Evolutionary conservation across 768 basidiomycete genomes (phyloP), one percentile per base, ranked within the genome.

Genomic region (Mycena haematopus): DNA sequence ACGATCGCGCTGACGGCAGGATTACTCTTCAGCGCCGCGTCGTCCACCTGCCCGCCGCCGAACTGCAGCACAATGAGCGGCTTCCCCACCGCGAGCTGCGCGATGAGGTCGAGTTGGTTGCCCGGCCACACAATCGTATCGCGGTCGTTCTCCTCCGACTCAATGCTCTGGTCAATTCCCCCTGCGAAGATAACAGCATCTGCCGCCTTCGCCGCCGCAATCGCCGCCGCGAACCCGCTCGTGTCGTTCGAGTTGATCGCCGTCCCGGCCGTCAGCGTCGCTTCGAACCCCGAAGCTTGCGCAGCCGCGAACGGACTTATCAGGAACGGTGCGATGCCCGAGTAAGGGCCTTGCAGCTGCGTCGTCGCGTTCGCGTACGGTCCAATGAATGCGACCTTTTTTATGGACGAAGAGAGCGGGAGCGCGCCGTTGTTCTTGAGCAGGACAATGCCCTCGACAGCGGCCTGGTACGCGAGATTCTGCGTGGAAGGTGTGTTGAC

Each of bases 361-460:
- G 69, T 78, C 0, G 85, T 86, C 6, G 84, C 84, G 66, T 84
- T 83, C 5, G 80, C 82, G 78, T 79, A 85, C 3, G 85, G 86
- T 0, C 89, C 88, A 54, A 89, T 78, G 44, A 89, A 69, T 9
- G 85, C 87, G 19, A 90, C 70, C 9, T 76, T 82, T 58, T 80
- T 83, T 58, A 80, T 71, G 1, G 75, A 75, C 0, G 69, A 68
- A 22, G 77, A 74, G 45, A 89, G 75, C 3, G 88, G 88, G 2
- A 90, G 75, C 7, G 79, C 80, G 15, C 81, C 82, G 59, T 87
- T 84, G 67, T 89, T 90, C 76, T 89, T 89, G 17, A 89, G 75
- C 7, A 89, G 76, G 19, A 85, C 84, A 3, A 86, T 78, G 22
- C 85, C 83, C 68, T 85, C 82, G 6, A 80, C 72, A 4, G 85